A percentile compares a stretch with the other conserved stretches of the same genome.
phyloP scores from a whole-genome alignment of 306 rosid species.

The Rosa multiflora region DNA sequence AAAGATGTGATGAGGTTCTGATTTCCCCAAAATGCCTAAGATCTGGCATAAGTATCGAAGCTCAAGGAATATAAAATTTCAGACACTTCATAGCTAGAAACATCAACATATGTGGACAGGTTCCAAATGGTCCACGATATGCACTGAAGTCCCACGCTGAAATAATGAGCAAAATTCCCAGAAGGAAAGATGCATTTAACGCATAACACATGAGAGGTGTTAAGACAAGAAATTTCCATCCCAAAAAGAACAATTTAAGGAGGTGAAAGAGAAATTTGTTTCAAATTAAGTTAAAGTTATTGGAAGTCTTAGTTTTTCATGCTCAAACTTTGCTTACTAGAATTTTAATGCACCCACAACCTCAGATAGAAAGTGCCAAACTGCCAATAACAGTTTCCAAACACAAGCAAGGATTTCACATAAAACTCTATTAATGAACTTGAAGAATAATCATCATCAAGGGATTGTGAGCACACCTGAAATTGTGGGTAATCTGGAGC shows the following conservation, averaged over 20 bases:
- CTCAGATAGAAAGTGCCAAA: not conserved
- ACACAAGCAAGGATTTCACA: not conserved
- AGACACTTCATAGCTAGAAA: not conserved
- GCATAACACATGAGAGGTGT: not conserved
- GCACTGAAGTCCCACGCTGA: not conserved
- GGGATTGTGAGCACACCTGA: conserved; percentile 53
- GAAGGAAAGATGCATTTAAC: not conserved
- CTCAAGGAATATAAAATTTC: not conserved
- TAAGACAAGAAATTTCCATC: not conserved
- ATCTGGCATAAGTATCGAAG: not conserved
- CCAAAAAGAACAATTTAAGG: not conserved
- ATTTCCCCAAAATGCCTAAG: not conserved
- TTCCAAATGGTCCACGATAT: not conserved
- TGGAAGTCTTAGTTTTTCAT: not conserved
- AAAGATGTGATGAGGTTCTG: not conserved
- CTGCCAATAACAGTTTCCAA: not conserved
- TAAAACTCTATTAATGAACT: not conserved
- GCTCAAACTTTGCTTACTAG: not conserved
- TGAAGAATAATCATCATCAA: not conserved
- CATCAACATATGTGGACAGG: not conserved
- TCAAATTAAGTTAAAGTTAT: not conserved
- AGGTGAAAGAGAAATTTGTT: not conserved
- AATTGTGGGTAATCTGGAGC: conserved; percentile 97
- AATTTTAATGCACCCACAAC: not conserved
- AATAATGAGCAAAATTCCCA: not conserved